Base-by-base conservation (phyloP, 2,329 filamentous ascomycete species). In the Nemania diffusa region DNA sequence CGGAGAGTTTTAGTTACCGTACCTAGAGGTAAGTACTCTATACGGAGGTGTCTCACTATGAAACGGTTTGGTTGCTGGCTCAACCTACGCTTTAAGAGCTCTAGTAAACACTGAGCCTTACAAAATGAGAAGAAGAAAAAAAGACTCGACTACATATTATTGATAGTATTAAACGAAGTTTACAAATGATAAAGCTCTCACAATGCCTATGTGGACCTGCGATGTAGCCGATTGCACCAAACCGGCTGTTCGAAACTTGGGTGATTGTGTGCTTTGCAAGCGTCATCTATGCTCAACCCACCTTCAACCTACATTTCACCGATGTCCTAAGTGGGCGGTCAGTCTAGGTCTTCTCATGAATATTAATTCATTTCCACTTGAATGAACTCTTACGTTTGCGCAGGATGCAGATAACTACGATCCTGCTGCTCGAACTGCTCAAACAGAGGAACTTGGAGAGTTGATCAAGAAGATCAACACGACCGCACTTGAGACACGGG, bases 251-350 rank as follows among this genome's bases (percentile, higher is more conserved):
- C 55, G 40, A 6, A 46, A 22, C 0, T 2, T 22, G 4, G 24
- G 55, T 15, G 40, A 32, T 22, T 57, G 55, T 26, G 17, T 57
- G 8, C 55, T 32, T 29, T 57, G 55, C 15, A 46, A 57, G 1
- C 15, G 40, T n/a, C 55, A 46, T 32, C 55, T 82, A 57, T 82
- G 79, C 64, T 73, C 65, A 22, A 67, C 68, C 29, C 80, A 82
- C 72, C 63, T 81, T 40, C 51, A 70, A 51, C 64, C 73, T 37
- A 57, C 69, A 17, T 75, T 76, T 63, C 80, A 83, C 65, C 72
- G 46, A 34, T 83, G 71, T 72, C 74, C 79, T 61, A 66, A 69
- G 64, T 82, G 78, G 78, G 75, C 80, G 76, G 79, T 80, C 34
- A 71, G 77, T 77, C 22, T 51, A 57, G 7, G 22, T 56, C 55